Percentiles rank a stretch among this genome's conserved stretches.
These are phyloP conservation scores for Sphagnum fallax DNA, from an alignment of 228 moss, liverwort and hornwort species.

Conservation along the genomic window DNA sequence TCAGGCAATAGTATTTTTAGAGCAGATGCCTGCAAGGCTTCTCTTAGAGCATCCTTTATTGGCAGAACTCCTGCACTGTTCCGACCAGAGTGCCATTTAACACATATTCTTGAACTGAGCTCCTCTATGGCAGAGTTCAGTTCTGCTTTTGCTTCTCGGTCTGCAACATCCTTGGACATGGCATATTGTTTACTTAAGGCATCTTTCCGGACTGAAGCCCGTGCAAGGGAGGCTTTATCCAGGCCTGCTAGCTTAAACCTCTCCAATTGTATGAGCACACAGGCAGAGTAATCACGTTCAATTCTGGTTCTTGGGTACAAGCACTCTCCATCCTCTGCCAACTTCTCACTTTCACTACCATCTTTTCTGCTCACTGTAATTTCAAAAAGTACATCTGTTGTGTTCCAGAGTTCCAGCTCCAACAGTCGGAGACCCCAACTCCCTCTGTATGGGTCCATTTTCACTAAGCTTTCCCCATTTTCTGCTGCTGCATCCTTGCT, in stretches of 20 bases:
- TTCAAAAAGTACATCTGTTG: slow-evolving; percentile 93
- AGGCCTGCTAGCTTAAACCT: slow-evolving; percentile 84
- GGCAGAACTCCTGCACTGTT: slow-evolving; percentile 93
- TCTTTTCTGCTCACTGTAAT: slow-evolving; percentile 74
- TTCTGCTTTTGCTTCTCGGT: slow-evolving; percentile 76
- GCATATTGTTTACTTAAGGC: slow-evolving; percentile 36
- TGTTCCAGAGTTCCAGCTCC: slow-evolving; percentile 95
- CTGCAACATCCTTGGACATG: slow-evolving; percentile 48
- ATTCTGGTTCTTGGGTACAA: slow-evolving; percentile 87
- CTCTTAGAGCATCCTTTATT: slow-evolving; percentile 89
- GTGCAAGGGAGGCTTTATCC: slow-evolving; percentile 76
- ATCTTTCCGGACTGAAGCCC: slow-evolving; percentile 65
- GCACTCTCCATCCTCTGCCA: slow-evolving; percentile 64
- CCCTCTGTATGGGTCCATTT: slow-evolving; percentile 95
- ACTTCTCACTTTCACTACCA: slow-evolving; percentile 26
- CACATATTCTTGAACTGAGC: slow-evolving; percentile 85
- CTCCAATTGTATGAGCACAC: slow-evolving; percentile 88
- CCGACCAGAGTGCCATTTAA: slow-evolving; percentile 93
- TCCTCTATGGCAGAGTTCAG: slow-evolving; percentile 84
- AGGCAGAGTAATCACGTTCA: slow-evolving; percentile 94
- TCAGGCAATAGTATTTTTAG: slow-evolving; percentile 87
- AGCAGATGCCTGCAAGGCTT: slow-evolving; percentile 81
- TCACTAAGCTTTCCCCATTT: slow-evolving; percentile 53
- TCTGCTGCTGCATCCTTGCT: slow-evolving; percentile 23
- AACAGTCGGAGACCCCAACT: slow-evolving; percentile 95